Evolutionary conservation across 1,139 yeast genomes (phyloP), one percentile per base, ranked within the genome.

Genomic region (Geotrichum histeridarum): DNA sequence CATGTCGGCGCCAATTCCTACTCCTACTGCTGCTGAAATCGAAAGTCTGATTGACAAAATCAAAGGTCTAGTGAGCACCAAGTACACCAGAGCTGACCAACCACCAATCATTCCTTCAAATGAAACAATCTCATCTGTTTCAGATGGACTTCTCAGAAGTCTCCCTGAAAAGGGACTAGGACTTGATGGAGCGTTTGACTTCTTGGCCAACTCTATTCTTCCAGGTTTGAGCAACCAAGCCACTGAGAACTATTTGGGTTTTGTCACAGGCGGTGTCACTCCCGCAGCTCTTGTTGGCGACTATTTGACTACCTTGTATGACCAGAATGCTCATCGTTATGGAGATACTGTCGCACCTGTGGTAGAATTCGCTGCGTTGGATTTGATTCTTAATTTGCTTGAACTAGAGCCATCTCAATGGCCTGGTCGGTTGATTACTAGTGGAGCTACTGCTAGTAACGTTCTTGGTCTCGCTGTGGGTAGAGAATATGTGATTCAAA

Each of bases 391-490:
- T 4, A 63, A 62, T 8, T 51, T 65, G 27, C 56, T 64, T 8
- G 57, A 57, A 15, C 54, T 65, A 9, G 60, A 61, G 14, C 50
- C 57, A 2, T 35, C 27, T 0, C 37, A 42, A 8, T 65, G 60
- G 60, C 52, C 43, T 1, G 67, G 66, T 12, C 48, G 63, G 39
- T 57, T 63, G 1, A 37, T 65, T 17, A 65, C 68, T 1, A 63
- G 66, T 1, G 68, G 68, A 1, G 68, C 67, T 7, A 65, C 68
- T 9, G 63, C 67, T 8, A 61, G 66, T 48, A 65, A 65, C 48
- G 54, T 64, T 2, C 52, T 62, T 17, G 67, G 61, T 1, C 53
- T 65, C 45, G 63, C 64, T 1, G 53, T 60, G 44, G 68, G 61
- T 12, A 55, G 68, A 18, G 67, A 64, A 43, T 58, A 54, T 42